Conservation (phyloP, 2,329 filamentous ascomycete species). For the Aspergillus neotritici region DNA sequence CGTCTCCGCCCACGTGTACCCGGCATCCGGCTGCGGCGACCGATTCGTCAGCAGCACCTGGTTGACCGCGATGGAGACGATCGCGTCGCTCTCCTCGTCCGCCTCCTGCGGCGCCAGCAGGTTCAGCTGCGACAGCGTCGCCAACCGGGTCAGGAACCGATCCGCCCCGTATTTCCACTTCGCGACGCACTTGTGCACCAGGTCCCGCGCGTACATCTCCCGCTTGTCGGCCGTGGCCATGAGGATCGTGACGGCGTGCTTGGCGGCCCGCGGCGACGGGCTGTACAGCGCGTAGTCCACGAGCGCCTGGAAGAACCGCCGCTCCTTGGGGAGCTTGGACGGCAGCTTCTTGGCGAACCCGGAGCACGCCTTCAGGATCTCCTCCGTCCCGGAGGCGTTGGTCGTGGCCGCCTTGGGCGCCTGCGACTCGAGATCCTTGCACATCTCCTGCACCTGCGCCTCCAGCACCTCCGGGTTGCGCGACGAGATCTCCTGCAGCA, state of each 20-base stretch:
- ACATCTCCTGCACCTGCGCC: slow-evolving; percentile 84
- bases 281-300: slow-evolving; percentile 79
- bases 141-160: slow-evolving; percentile 61
- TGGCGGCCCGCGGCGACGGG: slow-evolving; percentile 73
- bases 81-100: slow-evolving; percentile 66
- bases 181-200: slow-evolving; percentile 70
- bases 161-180: slow-evolving; percentile 66
- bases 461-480: slow-evolving; percentile 87
- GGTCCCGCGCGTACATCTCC: slow-evolving; percentile 77
- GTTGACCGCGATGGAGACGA: slow-evolving; percentile 71
- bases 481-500: slow-evolving; percentile 87
- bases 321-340: slow-evolving; percentile 72
- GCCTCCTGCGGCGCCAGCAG: slow-evolving; percentile 68
- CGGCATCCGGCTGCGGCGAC: slow-evolving; percentile 48
- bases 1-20: slow-evolving; percentile 62
- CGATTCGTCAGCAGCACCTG: slow-evolving; percentile 68
- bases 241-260: slow-evolving; percentile 88
- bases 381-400: slow-evolving; percentile 71
- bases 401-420: slow-evolving; percentile 63
- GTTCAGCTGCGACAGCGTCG: slow-evolving; percentile 60
- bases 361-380: slow-evolving; percentile 89
- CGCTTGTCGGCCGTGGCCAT: slow-evolving; percentile 71
- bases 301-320: slow-evolving; percentile 74
- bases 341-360: slow-evolving; percentile 85
- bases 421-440: slow-evolving; percentile 75